Evolutionary conservation across 306 rosid genomes (phyloP), one percentile per base, ranked within the genome.

Genomic region (Chamaecrista fasciculata): DNA sequence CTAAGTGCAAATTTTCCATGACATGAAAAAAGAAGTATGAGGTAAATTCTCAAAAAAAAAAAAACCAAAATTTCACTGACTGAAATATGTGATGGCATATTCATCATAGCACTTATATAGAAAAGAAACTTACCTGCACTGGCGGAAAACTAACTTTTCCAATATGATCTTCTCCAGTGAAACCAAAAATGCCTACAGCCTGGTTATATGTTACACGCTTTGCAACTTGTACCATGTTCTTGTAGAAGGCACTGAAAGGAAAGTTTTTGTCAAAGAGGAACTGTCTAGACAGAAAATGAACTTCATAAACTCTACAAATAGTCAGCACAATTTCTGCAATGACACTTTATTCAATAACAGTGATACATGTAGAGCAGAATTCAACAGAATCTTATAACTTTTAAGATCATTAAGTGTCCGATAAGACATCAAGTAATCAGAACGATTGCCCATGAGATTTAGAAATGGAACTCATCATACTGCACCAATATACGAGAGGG

Each of bases 91-190:
- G 51, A 42, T 49, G 31, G 16, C 15, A 28, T 8, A 64, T 51
- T 42, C 56, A 11, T 51, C 24, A 42, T 20, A 58, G 61, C n/a
- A 28, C 42, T 23, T 11, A 52, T 37, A 23, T 51, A 76, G 76
- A 53, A 51, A 51, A 67, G 43, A 72, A 44, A 19, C 50, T 31
- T 84, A 91, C 99, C 97, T 89, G 99, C 37, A 95, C 86, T 0
- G 97, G 96, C 23, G 97, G 99, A 75, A 95, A 95, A 77, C 91
- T 84, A 71, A 90, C 91, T 89, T 95, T 95, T 52, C 96, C 99
- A 65, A 95, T 89, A 60, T 95, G 91, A 85, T 95, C 97, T 81
- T 95, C 99, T 20, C 96, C 88, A 0, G 80, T 78, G 72, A 95
- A 95, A 72, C 99, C 97, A 74, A 95, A 95, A 36, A 87, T 95